Evolutionary conservation across 768 basidiomycete genomes (phyloP), one percentile per base, ranked within the genome.

Genomic region (Jaapia argillacea): DNA sequence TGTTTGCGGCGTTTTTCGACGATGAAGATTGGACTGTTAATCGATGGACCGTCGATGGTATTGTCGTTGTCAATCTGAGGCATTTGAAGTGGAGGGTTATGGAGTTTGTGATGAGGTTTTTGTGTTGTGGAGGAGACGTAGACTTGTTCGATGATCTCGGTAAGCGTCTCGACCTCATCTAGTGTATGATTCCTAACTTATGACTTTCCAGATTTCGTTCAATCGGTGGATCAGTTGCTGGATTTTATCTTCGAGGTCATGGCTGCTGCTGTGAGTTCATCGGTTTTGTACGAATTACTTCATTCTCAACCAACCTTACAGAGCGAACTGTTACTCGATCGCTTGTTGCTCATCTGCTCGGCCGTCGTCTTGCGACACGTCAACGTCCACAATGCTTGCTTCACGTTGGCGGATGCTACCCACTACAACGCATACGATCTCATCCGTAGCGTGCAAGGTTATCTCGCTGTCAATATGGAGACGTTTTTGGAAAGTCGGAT

Each of bases 241-340:
- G 84, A 90, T 48, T 88, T 92, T 50, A 74, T 91, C 63, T 90
- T 96, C 48, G 77, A 82, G 18, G 80, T 97, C 13, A 75, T 96
- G 60, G 81, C 81, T 26, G 82, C 78, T 14, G 89, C 92, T 26
- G 90, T 92, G 57, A 58, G 75, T 66, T 39, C 6, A 4, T 4
- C 33, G 5, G 31, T 6, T 22, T 24, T 3, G 33, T 20, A 13
- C 24, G 23, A 4, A 4, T 14, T 40, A 31, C 24, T 21, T 24
- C 39, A 24, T 21, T 3, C 13, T 12, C 10, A 24, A 26, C 18
- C 13, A 6, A 5, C 6, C 14, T 45, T 2, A 4, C 48, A 93
- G 84, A 92, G 85, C 49, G 91, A 98, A 61, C 64, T 98, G 2
- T 72, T 96, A 6, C 67, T 97, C n/a, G 87, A 88, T 54, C 79